Evolutionary conservation across 2,329 filamentous ascomycete species (phyloP).

Genomic region (Alternaria brassicae): DNA sequence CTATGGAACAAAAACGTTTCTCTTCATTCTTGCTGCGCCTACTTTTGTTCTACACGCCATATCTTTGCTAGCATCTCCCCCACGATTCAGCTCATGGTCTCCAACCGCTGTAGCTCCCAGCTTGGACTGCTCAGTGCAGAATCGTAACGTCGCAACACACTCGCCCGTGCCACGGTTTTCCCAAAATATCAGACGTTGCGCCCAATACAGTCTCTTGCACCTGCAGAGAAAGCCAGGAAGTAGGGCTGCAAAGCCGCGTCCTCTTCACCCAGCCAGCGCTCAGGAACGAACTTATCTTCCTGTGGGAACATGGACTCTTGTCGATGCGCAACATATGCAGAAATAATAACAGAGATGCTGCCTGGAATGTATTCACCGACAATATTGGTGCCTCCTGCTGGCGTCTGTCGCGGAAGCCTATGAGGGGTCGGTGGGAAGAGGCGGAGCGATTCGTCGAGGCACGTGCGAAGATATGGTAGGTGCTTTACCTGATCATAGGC

Average conservation of each 20-base stretch:
- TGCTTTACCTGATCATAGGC: conserved; percentile 41
- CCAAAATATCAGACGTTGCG: conserved; percentile 43
- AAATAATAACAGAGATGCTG: conserved; percentile 40
- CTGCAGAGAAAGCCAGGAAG: conserved; percentile 41
- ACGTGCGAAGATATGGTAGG: conserved; percentile 49
- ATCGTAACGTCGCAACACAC: conserved; percentile 48
- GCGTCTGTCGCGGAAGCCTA: conserved; percentile 48
- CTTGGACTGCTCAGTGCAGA: conserved; percentile 47
- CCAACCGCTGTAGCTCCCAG: conserved; percentile 46
- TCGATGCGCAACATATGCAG: conserved; percentile 59
- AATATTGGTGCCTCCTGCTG: conserved; percentile 38
- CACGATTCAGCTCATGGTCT: conserved; percentile 50
- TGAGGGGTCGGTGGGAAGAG: conserved; percentile 56
- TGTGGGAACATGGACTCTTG: conserved; percentile 37
- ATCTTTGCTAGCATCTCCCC: conserved; percentile 51
- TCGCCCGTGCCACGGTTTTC: conserved; percentile 43
- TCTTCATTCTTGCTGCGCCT: conserved; percentile 10
- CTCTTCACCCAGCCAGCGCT: conserved; percentile 49
- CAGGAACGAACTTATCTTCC: conserved; percentile 44
- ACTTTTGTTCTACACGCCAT: conserved; percentile 39
- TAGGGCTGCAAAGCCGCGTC: conserved; percentile 40
- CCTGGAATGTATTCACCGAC: conserved; percentile 39
- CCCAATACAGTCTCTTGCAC: conserved; percentile 40
- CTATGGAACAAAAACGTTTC: not conserved
- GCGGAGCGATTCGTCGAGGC: conserved; percentile 55